Evolutionary conservation across 768 basidiomycete genomes (phyloP), one percentile per base, ranked within the genome.

Genomic region (Phanerochaete sordida): DNA sequence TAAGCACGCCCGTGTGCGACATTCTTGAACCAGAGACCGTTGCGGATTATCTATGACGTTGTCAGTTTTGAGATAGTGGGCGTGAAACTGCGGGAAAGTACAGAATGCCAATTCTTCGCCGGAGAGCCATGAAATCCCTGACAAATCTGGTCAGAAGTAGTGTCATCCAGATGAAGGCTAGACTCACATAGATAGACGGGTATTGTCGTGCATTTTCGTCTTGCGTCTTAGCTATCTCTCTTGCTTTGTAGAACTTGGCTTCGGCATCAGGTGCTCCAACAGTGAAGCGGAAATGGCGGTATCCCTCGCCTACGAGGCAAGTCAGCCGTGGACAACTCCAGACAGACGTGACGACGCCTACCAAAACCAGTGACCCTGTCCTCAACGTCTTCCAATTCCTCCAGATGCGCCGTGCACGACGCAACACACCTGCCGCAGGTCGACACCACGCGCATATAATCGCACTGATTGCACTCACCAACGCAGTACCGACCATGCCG

Each of bases 231-330:
- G 84, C 83, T 5, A 65, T 59, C 31, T 66, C 66, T 21, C 85
- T 67, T 6, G 81, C 82, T 5, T 66, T 66, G 44, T 78, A 74
- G 67, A 87, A 87, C 61, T 83, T 84, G 16, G 85, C 85, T 69
- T 90, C 89, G 9, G 86, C 86, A 63, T 86, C 84, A 3, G 89
- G 88, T 1, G 85, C 80, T 4, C 88, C 89, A 12, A 88, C 87
- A 57, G 83, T 84, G 69, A 91, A 83, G 24, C 84, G 77, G 69
- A 88, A 90, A 62, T 91, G 89, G 27, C 79, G 73, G 80, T 82
- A 88, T 0, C 59, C 66, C 0, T 74, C 52, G 58, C 78, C 85
- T 50, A 9, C 46, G 46, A 8, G 6, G 21, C 56, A 9, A 56
- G 26, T 3, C 15, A 23, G 15, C 21, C 3, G 30, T 12, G 12